Base-by-base conservation (phyloP, 176 grass and related monocot species). In the Elymus sibiricus region DNA sequence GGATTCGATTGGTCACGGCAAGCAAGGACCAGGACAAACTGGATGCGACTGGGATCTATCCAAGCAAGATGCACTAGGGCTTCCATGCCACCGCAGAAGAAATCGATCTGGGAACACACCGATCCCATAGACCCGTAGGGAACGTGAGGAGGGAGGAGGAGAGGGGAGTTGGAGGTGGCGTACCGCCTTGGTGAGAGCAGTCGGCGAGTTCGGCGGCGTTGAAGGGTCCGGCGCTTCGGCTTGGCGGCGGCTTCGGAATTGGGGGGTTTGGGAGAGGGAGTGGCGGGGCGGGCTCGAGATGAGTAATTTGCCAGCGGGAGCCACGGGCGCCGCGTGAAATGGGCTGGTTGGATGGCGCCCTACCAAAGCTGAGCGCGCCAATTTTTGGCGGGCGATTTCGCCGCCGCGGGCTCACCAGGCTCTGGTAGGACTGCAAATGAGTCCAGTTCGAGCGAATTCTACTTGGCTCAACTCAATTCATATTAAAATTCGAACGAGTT, bases 161-260 rank as follows among this genome's bases (percentile, higher is more conserved):
- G 42, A 32, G 42, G 34, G 22, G 63, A 16, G 27, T 34, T 34
- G 19, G 28, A 70, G 80, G 22, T 37, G 46, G 47, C 47, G 47
- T 71, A 71, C 80, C 2, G 78, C 15, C 21, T 47, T 39, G 25
- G 25, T 80, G 77, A 28, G 40, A 65, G 60, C 40, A 29, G n/a
- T 42, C 39, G 78, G 5, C 39, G 61, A 46, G 38, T 22, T 65
- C 60, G 78, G 39, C 39, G 38, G 38, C 39, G 60, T 61, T 46
- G 78, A 28, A 58, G 58, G 56, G 43, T 74, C 14, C 71, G 71
- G 71, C 42, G 58, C 35, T 63, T 79, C 14, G 77, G 61, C 78
- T 80, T 40, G 25, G 78, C 39, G 25, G 78, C 77, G 38, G 39
- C 39, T 64, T 17, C 14, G 37, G 59, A 44, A 10, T 6, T 12